A percentile compares a stretch with the other conserved stretches of the same genome.
phyloP scores from a whole-genome alignment of 1,284 basidiomycete genomes.

The Grifola frondosa region DNA sequence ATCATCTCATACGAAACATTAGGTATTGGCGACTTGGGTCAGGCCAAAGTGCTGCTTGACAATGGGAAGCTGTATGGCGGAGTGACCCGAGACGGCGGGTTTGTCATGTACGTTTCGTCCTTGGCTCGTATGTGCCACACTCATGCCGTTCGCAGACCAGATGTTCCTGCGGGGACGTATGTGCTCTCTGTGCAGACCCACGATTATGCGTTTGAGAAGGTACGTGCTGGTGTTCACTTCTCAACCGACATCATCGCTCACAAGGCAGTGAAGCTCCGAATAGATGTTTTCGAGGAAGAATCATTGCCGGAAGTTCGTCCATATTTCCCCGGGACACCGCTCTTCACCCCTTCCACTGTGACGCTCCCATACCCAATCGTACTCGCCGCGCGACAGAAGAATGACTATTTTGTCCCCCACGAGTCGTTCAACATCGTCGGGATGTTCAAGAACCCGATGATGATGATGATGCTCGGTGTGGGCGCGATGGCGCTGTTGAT shows the following conservation, averaged over 20 bases:
- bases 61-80: constrained; percentile 51
- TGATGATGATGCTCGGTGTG: constrained; percentile 76
- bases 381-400: constrained; percentile 51
- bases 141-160: constrained; percentile 43
- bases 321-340: constrained; percentile 66
- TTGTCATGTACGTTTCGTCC: constrained; percentile 54
- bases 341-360: constrained; percentile 56
- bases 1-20: background rate
- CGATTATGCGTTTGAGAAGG: constrained; percentile 69
- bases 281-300: constrained; percentile 56
- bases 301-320: constrained; percentile 56
- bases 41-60: constrained; percentile 61
- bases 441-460: constrained; percentile 88
- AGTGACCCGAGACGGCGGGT: constrained; percentile 56
- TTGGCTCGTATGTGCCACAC: constrained; percentile 9
- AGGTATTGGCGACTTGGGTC: constrained; percentile 48
- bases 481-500: constrained; percentile 73
- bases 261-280: constrained; percentile 46
- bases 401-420: constrained; percentile 66
- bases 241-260: background rate
- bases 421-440: constrained; percentile 74
- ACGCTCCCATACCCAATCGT: constrained; percentile 67
- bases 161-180: constrained; percentile 64
- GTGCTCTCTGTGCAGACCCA: constrained; percentile 64
- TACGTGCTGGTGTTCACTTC: constrained; percentile 28